A percentile compares a stretch with the other conserved stretches of the same genome.
phyloP scores from a whole-genome alignment of 1,139 yeast species.

The Kurtzmaniella quercitrusa region DNA sequence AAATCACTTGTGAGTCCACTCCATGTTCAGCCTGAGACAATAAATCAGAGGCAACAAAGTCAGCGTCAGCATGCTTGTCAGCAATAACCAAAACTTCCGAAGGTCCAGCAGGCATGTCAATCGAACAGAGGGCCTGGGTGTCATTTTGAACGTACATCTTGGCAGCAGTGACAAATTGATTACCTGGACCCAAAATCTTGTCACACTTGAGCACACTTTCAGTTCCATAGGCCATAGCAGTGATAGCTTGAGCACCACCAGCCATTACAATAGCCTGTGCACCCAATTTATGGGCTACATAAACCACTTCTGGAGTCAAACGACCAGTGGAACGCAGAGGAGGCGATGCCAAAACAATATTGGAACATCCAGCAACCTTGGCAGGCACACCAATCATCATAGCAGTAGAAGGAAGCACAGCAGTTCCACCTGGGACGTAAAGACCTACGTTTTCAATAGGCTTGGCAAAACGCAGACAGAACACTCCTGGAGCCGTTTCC shows the following conservation, averaged over 20 bases:
- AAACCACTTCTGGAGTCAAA: constrained; percentile 94
- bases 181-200: constrained; percentile 97
- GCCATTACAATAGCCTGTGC: constrained; percentile 88
- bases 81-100: constrained; percentile 94
- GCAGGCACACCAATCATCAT: constrained; percentile 99
- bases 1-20: constrained; percentile 91
- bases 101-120: constrained; percentile 99
- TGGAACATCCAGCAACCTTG: constrained; percentile 93
- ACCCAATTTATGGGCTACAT: constrained; percentile 94
- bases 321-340: constrained; percentile 89
- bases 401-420: constrained; percentile 95
- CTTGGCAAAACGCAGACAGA: constrained; percentile 90
- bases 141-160: constrained; percentile 97
- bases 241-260: constrained; percentile 99
- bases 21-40: constrained; percentile 99
- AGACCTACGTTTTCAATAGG: constrained; percentile 94
- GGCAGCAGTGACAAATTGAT: constrained; percentile 98
- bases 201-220: constrained; percentile 89
- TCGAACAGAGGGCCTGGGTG: constrained; percentile 89
- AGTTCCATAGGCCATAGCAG: constrained; percentile 98
- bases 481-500: constrained; percentile 91
- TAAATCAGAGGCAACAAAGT: constrained; percentile 92
- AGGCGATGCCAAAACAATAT: constrained; percentile 95
- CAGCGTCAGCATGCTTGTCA: constrained; percentile 82
- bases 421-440: constrained; percentile 98